These are phyloP conservation scores for Purshia tridentata DNA, from an alignment of 306 rosid species.

Conservation along the genomic window DNA sequence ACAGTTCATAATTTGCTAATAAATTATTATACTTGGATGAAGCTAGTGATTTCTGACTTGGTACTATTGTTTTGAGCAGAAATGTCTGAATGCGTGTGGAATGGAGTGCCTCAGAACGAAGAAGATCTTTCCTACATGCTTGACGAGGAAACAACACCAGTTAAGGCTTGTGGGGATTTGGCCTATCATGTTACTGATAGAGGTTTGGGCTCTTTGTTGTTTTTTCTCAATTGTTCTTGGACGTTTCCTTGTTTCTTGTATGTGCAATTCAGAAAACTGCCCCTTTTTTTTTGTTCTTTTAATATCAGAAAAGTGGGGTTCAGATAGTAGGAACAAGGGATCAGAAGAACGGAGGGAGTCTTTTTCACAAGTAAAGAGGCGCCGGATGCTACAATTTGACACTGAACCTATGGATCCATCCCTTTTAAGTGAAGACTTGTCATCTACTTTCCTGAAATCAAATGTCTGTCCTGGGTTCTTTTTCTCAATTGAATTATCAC, in stretches of 20 bases:
- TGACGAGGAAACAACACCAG: slow-evolving; percentile 87
- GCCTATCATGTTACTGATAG: slow-evolving; percentile 44
- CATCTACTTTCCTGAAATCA: slow-evolving; percentile 52
- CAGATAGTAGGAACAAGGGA: slow-evolving; percentile 51
- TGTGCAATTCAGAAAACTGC: slow-evolving; percentile 13
- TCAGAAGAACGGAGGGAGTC: slow-evolving; percentile 49
- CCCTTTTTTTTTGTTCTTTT: slow-evolving; percentile 18
- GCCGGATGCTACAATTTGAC: slow-evolving; percentile 77
- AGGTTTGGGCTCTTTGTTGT: slow-evolving; percentile 7
- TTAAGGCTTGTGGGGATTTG: slow-evolving; percentile 78
- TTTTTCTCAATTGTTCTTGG: slow-evolving; percentile 11
- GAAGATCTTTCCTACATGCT: slow-evolving; percentile 63
- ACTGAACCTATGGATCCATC: slow-evolving; percentile 39
- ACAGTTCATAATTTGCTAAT: slow-evolving; percentile 6
- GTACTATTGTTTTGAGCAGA: slow-evolving; percentile 39
- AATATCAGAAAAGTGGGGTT: slow-evolving; percentile 33
- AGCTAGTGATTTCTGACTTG: slow-evolving; percentile 15
- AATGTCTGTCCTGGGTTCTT: slow-evolving; percentile 51
- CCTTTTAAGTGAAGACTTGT: slow-evolving; percentile 42
- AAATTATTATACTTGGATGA: neutral
- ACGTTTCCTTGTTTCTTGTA: slow-evolving; percentile 9
- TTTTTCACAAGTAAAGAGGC: slow-evolving; percentile 71
- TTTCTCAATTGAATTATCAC: slow-evolving; percentile 10
- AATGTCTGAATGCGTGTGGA: slow-evolving; percentile 55
- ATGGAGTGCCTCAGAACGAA: slow-evolving; percentile 54